Conservation (phyloP, 768 basidiomycete genomes). For the Collybia sp. region DNA sequence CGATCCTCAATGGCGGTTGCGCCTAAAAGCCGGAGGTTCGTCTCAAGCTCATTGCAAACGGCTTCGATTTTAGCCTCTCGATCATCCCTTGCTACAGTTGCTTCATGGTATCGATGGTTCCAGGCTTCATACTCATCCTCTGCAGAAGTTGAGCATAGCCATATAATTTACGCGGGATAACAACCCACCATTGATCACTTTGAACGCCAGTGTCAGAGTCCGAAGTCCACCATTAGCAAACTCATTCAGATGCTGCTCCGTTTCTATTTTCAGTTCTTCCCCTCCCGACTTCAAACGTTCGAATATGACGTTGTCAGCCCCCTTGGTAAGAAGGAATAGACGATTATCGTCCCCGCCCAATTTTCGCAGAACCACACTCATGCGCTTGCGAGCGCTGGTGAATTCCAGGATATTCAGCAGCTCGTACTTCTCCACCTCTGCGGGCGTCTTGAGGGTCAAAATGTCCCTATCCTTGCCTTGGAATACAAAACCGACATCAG, state of each 20-base stretch:
- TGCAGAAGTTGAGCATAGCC: conserved; percentile 14
- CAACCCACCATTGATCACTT: conserved; percentile 62
- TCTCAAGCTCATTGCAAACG: conserved; percentile 78
- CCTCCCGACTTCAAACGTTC: conserved; percentile 70
- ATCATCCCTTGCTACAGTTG: conserved; percentile 70
- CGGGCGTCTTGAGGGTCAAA: conserved; percentile 71
- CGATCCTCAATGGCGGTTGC: conserved; percentile 98
- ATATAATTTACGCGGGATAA: conserved; percentile 1
- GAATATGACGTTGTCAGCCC: conserved; percentile 95
- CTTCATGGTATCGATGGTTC: conserved; percentile 77
- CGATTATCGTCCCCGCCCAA: conserved; percentile 50
- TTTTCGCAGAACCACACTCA: conserved; percentile 87
- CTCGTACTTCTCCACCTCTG: conserved; percentile 72
- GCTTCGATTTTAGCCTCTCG: conserved; percentile 78
- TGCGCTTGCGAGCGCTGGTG: conserved; percentile 87
- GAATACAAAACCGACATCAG: conserved; percentile 92
- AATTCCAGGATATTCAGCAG: conserved; percentile 93
- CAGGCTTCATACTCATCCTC: conserved; percentile 79
- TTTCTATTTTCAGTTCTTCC: conserved; percentile 64
- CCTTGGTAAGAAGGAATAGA: conserved; percentile 78
- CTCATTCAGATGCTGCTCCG: conserved; percentile 76
- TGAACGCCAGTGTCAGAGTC: conserved; percentile 91
- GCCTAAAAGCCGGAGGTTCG: conserved; percentile 75
- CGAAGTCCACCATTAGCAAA: conserved; percentile 86
- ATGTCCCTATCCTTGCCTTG: conserved; percentile 82